A percentile compares a stretch with the other conserved stretches of the same genome.
These are phyloP conservation scores for Lanmaoa rubissima DNA, from an alignment of 768 basidiomycete genomes.

Conservation along the genomic window DNA sequence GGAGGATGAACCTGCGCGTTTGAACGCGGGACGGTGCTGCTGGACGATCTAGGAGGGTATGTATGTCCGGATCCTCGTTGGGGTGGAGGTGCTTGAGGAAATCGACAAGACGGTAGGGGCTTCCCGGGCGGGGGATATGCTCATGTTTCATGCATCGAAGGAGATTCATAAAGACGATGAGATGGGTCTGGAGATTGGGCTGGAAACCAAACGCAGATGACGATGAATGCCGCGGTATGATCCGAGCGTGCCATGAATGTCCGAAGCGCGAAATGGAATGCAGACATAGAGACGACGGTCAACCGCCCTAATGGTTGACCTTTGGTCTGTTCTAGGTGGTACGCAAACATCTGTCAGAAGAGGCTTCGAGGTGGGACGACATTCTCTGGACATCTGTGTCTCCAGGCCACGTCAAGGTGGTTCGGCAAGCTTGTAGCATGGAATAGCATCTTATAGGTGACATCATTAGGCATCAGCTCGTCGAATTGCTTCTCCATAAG, in stretches of 20 bases:
- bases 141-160: constrained; percentile 31
- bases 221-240: constrained; percentile 46
- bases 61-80: constrained; percentile 16
- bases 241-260: constrained; percentile 44
- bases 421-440: constrained; percentile 23
- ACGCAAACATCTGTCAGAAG: constrained; percentile 44
- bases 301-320: constrained; percentile 19
- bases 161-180: constrained; percentile 39
- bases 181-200: constrained; percentile 25
- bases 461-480: constrained; percentile 38
- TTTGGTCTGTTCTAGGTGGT: constrained; percentile 27
- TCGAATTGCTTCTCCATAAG: constrained; percentile 35
- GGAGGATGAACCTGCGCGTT: constrained; percentile 1
- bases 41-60: constrained; percentile 13
- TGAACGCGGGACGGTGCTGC: neutral
- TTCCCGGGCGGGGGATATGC: neutral
- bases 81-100: constrained; percentile 22
- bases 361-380: constrained; percentile 40
- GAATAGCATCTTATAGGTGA: constrained; percentile 47
- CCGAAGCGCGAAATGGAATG: constrained; percentile 44
- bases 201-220: constrained; percentile 33
- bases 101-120: constrained; percentile 22
- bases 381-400: constrained; percentile 18
- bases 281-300: constrained; percentile 30
- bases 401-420: constrained; percentile 22